phyloP scores from a whole-genome alignment of 371 early-diverging fungal species.

The Fennellomyces sp. region DNA sequence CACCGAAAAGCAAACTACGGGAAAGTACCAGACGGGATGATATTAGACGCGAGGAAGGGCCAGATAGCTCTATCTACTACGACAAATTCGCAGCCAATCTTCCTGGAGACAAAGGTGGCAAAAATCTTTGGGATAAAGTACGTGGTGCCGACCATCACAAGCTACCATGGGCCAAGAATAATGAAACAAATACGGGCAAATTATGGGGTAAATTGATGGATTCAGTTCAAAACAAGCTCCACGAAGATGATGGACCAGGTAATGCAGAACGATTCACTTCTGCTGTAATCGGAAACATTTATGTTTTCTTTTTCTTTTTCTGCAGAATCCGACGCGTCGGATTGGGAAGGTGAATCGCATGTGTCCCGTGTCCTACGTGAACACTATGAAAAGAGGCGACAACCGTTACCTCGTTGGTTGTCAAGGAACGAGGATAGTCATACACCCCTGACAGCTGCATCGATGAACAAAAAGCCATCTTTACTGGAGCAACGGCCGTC shows the following conservation, averaged over 20 bases:
- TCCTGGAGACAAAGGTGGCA: neutral
- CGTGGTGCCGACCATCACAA: neutral
- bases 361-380: constrained; percentile 54
- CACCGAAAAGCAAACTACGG: neutral
- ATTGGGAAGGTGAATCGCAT: constrained; percentile 61
- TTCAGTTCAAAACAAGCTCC: neutral
- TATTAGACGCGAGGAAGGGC: neutral
- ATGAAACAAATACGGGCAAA: neutral
- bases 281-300: no score
- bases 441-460: neutral
- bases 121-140: neutral
- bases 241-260: constrained; percentile 8
- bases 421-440: neutral
- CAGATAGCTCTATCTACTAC: constrained; percentile 6
- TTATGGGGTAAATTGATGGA: neutral
- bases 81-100: constrained; percentile 14
- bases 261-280: no score
- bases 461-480: neutral
- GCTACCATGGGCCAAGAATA: neutral
- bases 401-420: constrained; percentile 25
- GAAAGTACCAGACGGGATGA: neutral
- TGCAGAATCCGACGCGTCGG: constrained; percentile 59
- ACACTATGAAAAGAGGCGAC: constrained; percentile 45
- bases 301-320: neutral
- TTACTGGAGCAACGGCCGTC: constrained; percentile 9